Base-by-base conservation (phyloP, 2,329 filamentous ascomycete genomes). In the Hypoxylon sp. region DNA sequence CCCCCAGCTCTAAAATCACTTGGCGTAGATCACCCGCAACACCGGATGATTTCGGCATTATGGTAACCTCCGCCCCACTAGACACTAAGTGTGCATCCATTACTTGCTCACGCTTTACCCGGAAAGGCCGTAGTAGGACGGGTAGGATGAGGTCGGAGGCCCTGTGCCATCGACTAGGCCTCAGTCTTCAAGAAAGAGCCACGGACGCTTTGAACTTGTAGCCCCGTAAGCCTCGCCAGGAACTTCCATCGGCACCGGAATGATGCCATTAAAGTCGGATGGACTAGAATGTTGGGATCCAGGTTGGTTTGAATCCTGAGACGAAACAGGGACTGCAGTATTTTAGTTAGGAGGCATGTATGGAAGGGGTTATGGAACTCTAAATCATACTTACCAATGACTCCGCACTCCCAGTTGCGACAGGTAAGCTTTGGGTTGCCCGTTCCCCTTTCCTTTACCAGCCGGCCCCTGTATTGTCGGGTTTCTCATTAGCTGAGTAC, bases 341-440 rank as follows among this genome's bases (percentile, higher is more conserved):
- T 25, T 33, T 25, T 6, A 37, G 55, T 71, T 27, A 71, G 35
- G 25, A 53, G 57, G n/a, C 40, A 42, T 27, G 3, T 5, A 27
- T 27, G 25, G 25, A 53, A 42, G 22, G 14, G 35, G 10, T 10
- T 42, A 48, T 46, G 17, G 6, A 35, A 55, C 20, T 40, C 20
- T 33, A 33, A 55, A 25, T 46, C 55, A 20, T 53, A 61, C 68
- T 61, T 48, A 71, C 69, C 35, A 25, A 98, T 74, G 1, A 99
- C 92, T 37, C 96, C 96, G 77, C 94, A 97, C 81, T 98, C 96
- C 95, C 95, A 98, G 79, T 98, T 99, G 61, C 92, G 90, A 79
- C 92, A 94, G 69, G 88, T 94, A 70, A 98, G 85, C 79, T 94
- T 97, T 11, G 89, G 88, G 68, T 87, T 81, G 68, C 90, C 90